Evolutionary conservation across 345 rosid species (phyloP), one percentile per base, ranked within the genome.

Genomic region (Viola odorata): DNA sequence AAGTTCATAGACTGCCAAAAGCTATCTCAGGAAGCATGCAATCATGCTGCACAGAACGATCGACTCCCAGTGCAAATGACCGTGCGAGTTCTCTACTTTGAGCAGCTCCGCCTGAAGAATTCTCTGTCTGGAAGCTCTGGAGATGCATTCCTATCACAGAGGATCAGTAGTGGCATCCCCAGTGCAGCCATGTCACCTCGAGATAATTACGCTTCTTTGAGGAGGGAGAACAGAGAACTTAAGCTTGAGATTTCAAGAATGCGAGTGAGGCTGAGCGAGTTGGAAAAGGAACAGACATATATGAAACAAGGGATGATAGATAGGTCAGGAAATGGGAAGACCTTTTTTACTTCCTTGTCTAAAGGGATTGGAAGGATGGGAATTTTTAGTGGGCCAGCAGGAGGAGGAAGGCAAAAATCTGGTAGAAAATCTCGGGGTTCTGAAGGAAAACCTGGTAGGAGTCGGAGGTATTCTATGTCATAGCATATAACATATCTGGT

Each of bases 121-220:
- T 75, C 85, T 67, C 13, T 91, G 58, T 77, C 83, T 0, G 77
- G 84, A 59, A 82, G 74, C 40, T 82, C 85, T 7, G 96, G 86
- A 41, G 96, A 91, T 7, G 89, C 81, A 14, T 70, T 73, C 50
- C 61, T 77, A 38, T 86, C 96, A 8, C 87, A 84, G 76, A 84
- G 79, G 69, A 57, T 86, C 66, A 84, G 94, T 75, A 87, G 94
- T 0, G 84, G 96, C 8, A 69, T 86, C 63, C 88, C 84, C 0
- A 86, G 91, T 45, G 85, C 89, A 39, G 83, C 86, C 50, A 83
- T 83, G 80, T 86, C 92, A 15, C 92, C 92, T 12, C 74, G 84
- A 16, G 89, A 86, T 38, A 86, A 83, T 50, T 86, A 86, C 36
- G 91, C 91, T 4, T 86, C 88, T 6, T 36, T 86, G 13, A 71